Percentiles rank a stretch among this genome's conserved stretches.
These are phyloP conservation scores for Neofusicoccum kwambonambiense DNA, from an alignment of 2,329 filamentous ascomycete genomes.

Conservation along the genomic window DNA sequence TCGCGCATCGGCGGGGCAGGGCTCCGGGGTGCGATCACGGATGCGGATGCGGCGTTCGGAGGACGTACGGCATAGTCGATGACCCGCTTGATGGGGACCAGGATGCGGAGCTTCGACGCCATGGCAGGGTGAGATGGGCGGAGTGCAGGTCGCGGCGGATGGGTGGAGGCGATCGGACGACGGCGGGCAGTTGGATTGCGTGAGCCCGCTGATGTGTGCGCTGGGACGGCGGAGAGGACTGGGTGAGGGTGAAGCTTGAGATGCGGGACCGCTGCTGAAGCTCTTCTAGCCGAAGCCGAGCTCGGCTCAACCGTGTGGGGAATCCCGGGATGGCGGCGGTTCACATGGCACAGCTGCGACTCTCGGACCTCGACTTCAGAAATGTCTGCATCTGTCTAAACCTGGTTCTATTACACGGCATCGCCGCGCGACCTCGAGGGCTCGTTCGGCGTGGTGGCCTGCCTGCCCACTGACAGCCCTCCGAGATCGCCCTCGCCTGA, in stretches of 20 bases:
- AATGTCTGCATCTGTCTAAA: background rate
- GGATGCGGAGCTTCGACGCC: conserved; percentile 50
- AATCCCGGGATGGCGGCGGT: conserved; percentile 3
- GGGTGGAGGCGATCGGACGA: background rate
- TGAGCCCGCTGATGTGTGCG: background rate
- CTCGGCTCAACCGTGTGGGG: conserved; percentile 13
- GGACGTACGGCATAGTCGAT: conserved; percentile 57
- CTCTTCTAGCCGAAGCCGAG: conserved; percentile 17
- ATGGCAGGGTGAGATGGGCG: background rate
- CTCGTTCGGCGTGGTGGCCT: background rate
- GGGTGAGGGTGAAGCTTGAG: background rate
- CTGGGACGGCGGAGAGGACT: background rate
- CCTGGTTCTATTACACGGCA: background rate
- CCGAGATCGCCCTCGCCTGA: background rate
- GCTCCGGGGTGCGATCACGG: background rate
- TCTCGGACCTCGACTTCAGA: background rate
- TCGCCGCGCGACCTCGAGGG: background rate
- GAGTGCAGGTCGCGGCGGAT: background rate
- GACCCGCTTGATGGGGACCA: conserved; percentile 58
- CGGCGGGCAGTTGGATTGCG: background rate
- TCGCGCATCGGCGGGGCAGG: background rate
- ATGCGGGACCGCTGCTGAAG: conserved; percentile 15
- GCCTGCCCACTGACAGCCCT: background rate
- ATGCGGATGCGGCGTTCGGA: conserved; percentile 1
- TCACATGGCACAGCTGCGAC: conserved; percentile 5